These are phyloP conservation scores for Hippophae gyantsensis DNA, from an alignment of 306 rosid genomes.

Conservation along the genomic window DNA sequence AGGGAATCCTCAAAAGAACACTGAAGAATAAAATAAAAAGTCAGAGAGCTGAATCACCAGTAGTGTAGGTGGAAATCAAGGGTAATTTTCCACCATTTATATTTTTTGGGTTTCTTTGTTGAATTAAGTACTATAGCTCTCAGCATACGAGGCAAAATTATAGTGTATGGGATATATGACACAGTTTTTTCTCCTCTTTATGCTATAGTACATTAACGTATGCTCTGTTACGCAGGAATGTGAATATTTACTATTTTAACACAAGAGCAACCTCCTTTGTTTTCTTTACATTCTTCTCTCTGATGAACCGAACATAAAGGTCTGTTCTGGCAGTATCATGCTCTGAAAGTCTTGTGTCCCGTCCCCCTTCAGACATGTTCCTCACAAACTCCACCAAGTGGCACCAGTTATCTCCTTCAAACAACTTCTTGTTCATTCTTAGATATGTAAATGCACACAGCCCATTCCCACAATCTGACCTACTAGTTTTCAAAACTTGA, in stretches of 20 bases:
- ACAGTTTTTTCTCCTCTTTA: not conserved
- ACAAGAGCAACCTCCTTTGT: slow-evolving; percentile 40
- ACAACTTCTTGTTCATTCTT: slow-evolving; percentile 72
- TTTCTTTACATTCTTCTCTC: slow-evolving; percentile 23
- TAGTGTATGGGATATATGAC: no score
- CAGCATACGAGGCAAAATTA: no score
- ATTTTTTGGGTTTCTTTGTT: no score
- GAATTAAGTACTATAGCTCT: no score
- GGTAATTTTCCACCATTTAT: no score
- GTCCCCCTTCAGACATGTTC: slow-evolving; percentile 64
- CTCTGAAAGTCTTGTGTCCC: slow-evolving; percentile 34
- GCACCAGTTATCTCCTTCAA: slow-evolving; percentile 71
- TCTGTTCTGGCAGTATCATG: slow-evolving; percentile 40
- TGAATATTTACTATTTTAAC: slow-evolving; percentile 21
- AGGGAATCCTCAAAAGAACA: no score
- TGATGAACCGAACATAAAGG: slow-evolving; percentile 62
- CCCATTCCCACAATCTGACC: slow-evolving; percentile 56
- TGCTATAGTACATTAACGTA: slow-evolving; percentile 9
- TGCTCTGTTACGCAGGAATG: slow-evolving; percentile 18
- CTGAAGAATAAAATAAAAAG: no score
- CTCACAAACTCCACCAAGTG: slow-evolving; percentile 59
- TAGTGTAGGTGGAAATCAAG: no score
- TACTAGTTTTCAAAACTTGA: slow-evolving; percentile 60
- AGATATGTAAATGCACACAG: slow-evolving; percentile 71
- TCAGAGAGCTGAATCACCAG: no score